Percentiles rank a stretch among this genome's conserved stretches.
These are phyloP conservation scores for Pezizomycotina sp. DNA, from an alignment of 2,329 filamentous ascomycete species.

Conservation along the genomic window DNA sequence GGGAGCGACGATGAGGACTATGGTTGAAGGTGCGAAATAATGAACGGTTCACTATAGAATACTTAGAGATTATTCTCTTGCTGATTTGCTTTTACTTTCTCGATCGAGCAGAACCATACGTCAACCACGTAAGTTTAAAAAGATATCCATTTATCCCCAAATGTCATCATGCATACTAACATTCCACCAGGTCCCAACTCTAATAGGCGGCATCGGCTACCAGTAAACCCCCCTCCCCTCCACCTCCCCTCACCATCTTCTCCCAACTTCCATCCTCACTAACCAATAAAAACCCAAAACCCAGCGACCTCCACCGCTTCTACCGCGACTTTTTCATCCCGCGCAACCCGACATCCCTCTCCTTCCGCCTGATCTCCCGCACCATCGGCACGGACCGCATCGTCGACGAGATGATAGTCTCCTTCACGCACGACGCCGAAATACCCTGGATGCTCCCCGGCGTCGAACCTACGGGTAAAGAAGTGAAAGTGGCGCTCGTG, in stretches of 20 bases:
- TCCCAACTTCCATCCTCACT: too few species aligned
- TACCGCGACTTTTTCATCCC: conserved; percentile 62
- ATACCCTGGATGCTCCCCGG: conserved; percentile 52
- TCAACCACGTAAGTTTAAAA: too few species aligned
- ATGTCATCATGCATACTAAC: neutral
- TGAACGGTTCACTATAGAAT: conserved; percentile 58
- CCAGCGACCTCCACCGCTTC: conserved; percentile 45
- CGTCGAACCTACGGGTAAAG: conserved; percentile 40
- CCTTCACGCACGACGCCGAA: conserved; percentile 44
- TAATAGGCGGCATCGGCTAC: conserved; percentile 55
- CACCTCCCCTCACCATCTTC: too few species aligned
- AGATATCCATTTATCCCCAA: neutral
- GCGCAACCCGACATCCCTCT: conserved; percentile 50
- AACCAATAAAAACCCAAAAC: too few species aligned
- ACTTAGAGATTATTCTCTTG: too few species aligned
- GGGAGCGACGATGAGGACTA: conserved; percentile 60
- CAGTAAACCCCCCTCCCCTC: too few species aligned
- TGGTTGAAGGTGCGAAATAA: conserved; percentile 67
- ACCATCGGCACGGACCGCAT: conserved; percentile 57
- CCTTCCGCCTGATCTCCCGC: conserved; percentile 51
- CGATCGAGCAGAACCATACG: too few species aligned
- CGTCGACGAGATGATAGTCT: conserved; percentile 53
- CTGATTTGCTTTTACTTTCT: too few species aligned
- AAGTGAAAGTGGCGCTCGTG: conserved; percentile 45
- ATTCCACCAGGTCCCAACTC: conserved; percentile 5